Evolutionary conservation across 225 moss, liverwort and hornwort species (phyloP), one percentile per base, ranked within the genome.

Genomic region (Asterella californica): DNA sequence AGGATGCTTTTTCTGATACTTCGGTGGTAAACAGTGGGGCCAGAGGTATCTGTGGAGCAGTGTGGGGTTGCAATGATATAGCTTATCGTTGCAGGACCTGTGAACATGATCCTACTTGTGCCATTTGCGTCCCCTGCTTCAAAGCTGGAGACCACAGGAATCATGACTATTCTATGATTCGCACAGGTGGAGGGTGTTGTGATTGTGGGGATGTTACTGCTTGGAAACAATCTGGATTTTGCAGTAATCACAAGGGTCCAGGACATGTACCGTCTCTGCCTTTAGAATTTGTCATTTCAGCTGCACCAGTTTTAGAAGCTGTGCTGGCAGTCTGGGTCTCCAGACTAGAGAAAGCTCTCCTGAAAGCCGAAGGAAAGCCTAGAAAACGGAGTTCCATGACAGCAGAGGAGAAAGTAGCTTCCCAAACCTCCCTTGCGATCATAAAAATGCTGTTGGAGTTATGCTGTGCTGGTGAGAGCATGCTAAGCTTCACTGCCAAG

Each of bases 191-290:
- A 75, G 96, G 96, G 72, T 93, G 96, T 83, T 96, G 96, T 82
- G 92, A 96, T 76, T 96, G 96, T 82, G 96, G 96, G 75, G 96
- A 96, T 87, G 84, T 85, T 48, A 94, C 94, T 74, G 93, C 96
- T 57, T 96, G 93, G 96, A 96, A 94, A 81, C 81, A 88, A 81
- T 85, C 83, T 32, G 96, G 96, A 76, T 96, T 94, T 72, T 96
- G 94, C 84, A 86, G 83, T 54, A 85, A 84, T 76, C 96, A 96
- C 86, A 87, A 84, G 79, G 96, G 96, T 83, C 96, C 92, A 81
- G 96, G 96, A 77, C 87, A 86, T 82, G 91, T 89, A 77, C 86
- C 91, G 81, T 82, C 86, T 21, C 76, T 96, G 77, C 91, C 96
- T 24, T 38, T 72, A 69, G 80, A 79, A 1, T 87, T 94, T 60